Evolutionary conservation across 257 asterid species (phyloP), one percentile per base, ranked within the genome.

Genomic region (Solanum chmielewskii): DNA sequence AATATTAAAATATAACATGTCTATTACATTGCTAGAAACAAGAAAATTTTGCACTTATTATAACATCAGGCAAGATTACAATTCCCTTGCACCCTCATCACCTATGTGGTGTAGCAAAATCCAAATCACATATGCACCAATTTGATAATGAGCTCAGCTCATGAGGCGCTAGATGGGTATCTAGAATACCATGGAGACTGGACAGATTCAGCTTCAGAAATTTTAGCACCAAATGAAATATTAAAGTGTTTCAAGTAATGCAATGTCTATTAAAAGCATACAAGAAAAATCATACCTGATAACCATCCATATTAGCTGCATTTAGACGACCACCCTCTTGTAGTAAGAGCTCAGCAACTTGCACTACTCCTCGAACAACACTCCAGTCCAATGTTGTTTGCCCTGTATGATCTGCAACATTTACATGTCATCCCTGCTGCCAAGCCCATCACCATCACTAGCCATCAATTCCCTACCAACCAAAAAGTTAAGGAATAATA

Each of bases 351-450:
- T 97, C 99, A 25, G 98, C 97, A 87, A 93, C 99, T 90, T 94
- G 98, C 88, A 91, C 89, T 86, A 98, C 94, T 88, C 99, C 99
- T 91, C 98, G 94, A 85, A 97, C 99, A 64, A 98, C 98, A 93
- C 98, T 96, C 99, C 99, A 97, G 83, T 97, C 99, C 92, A 97
- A 89, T 76, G 99, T 99, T 25, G 99, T 95, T 93, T 97, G 99
- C 49, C 99, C 98, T 4, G 97, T 93, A 91, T 95, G 98, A 89
- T 97, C 99, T 27, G 98, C 91, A 25, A 98, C 99, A 91, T 88
- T 92, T 77, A 94, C 92, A 88, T 96, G 97, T 87, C 96, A 98
- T 44, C 99, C 99, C 12, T 93, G 99, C 99, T 97, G 97, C 88
- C 85, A 88, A 90, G 74, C 21, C 83, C 86, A 86, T 8, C 83